Percentiles rank a stretch among this genome's conserved stretches.
phyloP scores from a whole-genome alignment of 2,329 filamentous ascomycete species.

The Aspergillus felis region DNA sequence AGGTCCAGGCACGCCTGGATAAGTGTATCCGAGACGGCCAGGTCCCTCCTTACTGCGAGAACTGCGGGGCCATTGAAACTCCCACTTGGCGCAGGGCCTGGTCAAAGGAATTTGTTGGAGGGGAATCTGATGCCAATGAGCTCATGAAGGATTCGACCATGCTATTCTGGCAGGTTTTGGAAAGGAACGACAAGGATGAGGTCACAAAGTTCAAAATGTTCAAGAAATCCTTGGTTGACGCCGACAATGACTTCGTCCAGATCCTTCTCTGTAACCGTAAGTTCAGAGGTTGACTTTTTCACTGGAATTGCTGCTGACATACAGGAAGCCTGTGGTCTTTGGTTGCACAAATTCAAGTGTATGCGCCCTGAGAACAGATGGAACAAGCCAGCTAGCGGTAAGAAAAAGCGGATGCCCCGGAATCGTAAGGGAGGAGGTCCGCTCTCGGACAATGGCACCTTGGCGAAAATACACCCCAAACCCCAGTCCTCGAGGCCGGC shows the following conservation, averaged over 20 bases:
- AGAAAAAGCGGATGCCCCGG: constrained; percentile 38
- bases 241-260: constrained; percentile 68
- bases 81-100: constrained; percentile 94
- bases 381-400: constrained; percentile 57
- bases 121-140: constrained; percentile 65
- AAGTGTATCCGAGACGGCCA: constrained; percentile 68
- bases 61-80: constrained; percentile 93
- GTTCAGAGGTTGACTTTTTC: constrained; percentile 31
- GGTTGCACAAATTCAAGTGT: constrained; percentile 81
- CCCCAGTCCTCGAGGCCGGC: constrained; percentile 25
- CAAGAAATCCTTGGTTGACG: constrained; percentile 65
- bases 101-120: constrained; percentile 69
- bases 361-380: constrained; percentile 83
- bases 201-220: constrained; percentile 67
- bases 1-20: constrained; percentile 54
- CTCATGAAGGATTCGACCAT: constrained; percentile 70
- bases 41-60: constrained; percentile 82
- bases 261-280: constrained; percentile 83
- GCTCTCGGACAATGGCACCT: constrained; percentile 28
- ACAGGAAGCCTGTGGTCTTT: constrained; percentile 74
- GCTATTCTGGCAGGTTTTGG: constrained; percentile 67
- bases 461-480: constrained; percentile 30
- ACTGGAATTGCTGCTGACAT: constrained; percentile 7
- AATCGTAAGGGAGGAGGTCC: constrained; percentile 32
- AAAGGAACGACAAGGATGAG: constrained; percentile 59